A percentile compares a stretch with the other conserved stretches of the same genome.
Conservation (phyloP, 345 rosid species). For the Salix dunnii region DNA sequence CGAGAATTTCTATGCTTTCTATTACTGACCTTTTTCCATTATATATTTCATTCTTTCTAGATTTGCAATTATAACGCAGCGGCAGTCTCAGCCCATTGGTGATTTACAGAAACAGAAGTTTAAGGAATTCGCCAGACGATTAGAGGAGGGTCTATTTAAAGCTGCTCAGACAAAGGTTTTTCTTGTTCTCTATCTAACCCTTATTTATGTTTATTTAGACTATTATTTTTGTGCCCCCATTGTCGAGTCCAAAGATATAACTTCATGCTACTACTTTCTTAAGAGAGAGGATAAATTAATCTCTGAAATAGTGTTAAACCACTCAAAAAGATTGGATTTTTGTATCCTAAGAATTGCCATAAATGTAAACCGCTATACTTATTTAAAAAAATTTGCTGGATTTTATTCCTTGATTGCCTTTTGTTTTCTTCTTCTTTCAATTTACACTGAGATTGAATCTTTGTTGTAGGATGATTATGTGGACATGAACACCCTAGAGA, state of each 20-base stretch:
- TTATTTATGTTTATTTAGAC: not conserved
- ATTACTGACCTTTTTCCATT: conserved; percentile 4
- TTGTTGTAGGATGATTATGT: conserved; percentile 72
- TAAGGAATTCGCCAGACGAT: conserved; percentile 65
- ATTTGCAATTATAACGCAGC: conserved; percentile 42
- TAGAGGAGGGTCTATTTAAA: conserved; percentile 82
- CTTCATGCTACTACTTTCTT: not conserved
- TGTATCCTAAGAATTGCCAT: not conserved
- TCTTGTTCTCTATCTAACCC: not conserved
- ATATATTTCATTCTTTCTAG: conserved; percentile 35
- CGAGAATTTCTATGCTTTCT: not conserved
- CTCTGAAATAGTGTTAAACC: not conserved
- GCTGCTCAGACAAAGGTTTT: conserved; percentile 64
- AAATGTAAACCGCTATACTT: not conserved
- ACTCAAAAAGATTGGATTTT: not conserved
- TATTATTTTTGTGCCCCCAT: not conserved
- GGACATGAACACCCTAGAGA: conserved; percentile 65
- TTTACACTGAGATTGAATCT: not conserved
- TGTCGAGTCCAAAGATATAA: no score
- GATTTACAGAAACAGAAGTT: conserved; percentile 45
- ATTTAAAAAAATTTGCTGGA: not conserved
- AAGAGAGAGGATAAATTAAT: not conserved
- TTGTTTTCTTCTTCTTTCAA: conserved; percentile 9
- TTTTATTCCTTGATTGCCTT: not conserved
- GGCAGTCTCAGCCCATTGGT: conserved; percentile 43